Base-by-base conservation (phyloP, 257 asterid genomes). In the Nicotiana otophora region DNA sequence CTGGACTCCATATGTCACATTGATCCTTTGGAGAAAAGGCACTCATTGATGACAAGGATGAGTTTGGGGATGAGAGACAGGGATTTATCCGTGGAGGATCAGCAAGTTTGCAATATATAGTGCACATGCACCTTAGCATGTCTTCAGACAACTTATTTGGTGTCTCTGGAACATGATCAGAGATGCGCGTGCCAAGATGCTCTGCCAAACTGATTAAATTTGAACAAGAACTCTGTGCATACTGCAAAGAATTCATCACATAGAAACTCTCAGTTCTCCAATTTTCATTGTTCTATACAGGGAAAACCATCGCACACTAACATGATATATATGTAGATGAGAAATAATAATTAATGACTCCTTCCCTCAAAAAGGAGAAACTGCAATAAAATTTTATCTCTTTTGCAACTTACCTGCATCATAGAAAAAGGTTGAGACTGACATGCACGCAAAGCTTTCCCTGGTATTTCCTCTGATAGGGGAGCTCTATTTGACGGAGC, bases 111-210 rank as follows among this genome's bases (percentile, higher is more conserved):
- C 92, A 90, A 68, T 90, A 96, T 82, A 96, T 92, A 66, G 89
- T 86, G 84, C 92, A 91, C 93, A 96, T 93, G 89, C 97, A 94
- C 88, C 88, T 94, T 39, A 96, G 88, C 98, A 96, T 94, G 42
- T 96, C 98, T 91, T 96, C 99, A 10, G 98, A 94, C 80, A 96
- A 85, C 86, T 85, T 91, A 87, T 91, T 96, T 7, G 98, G 98
- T 28, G 98, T 85, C 68, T 90, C 98, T 14, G 91, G 91, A 78
- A 96, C 61, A 68, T 91, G 98, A 86, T 92, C 98, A 1, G 98
- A 92, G 75, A 96, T 92, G 23, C 93, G 87, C 48, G 97, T 90
- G 64, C 98, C 98, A 28, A 94, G 96, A 91, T 94, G 98, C 92
- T 96, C 98, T 0, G 98, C 99, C 84, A 94, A 86, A 85, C 98